A percentile compares a stretch with the other conserved stretches of the same genome.
phyloP scores from a whole-genome alignment of 1,284 basidiomycete genomes.

The Heterobasidion parviporum region DNA sequence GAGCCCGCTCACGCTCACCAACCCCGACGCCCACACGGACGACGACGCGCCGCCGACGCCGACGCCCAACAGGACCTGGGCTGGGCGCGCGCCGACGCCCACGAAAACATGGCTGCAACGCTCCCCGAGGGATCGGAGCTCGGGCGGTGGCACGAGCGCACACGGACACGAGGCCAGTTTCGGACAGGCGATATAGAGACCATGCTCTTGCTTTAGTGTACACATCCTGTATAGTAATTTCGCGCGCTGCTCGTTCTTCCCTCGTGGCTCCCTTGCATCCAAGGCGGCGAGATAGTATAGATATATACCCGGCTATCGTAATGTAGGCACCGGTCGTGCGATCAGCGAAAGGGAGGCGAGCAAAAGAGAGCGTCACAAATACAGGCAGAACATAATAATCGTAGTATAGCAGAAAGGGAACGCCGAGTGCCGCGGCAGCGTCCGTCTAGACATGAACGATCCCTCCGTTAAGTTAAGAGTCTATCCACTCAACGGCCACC shows the following conservation, averaged over 20 bases:
- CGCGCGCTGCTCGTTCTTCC: too few relatives aligned
- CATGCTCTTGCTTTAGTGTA: background rate
- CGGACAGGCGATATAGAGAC: background rate
- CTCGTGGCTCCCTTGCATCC: too few relatives aligned
- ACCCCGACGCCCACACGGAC: constrained; percentile 17
- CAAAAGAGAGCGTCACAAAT: background rate
- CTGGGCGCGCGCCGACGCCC: background rate
- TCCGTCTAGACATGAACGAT: too few relatives aligned
- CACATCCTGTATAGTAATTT: too few relatives aligned
- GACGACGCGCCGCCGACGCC: constrained; percentile 13
- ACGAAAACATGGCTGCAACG: constrained; percentile 9
- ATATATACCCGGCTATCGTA: too few relatives aligned
- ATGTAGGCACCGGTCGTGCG: too few relatives aligned
- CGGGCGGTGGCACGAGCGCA: background rate
- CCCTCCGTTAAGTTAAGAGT: too few relatives aligned
- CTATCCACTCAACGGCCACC: constrained; percentile 18
- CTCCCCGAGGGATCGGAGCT: background rate
- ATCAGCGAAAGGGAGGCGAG: background rate
- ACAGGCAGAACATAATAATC: background rate
- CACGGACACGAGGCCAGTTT: background rate
- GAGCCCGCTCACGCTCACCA: constrained; percentile 12
- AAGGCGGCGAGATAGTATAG: too few relatives aligned
- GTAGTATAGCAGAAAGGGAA: background rate
- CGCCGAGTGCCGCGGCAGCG: background rate
- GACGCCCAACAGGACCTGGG: constrained; percentile 8